These are phyloP conservation scores for Pichia terricola DNA, from an alignment of 1,139 yeast species.

Conservation along the genomic window DNA sequence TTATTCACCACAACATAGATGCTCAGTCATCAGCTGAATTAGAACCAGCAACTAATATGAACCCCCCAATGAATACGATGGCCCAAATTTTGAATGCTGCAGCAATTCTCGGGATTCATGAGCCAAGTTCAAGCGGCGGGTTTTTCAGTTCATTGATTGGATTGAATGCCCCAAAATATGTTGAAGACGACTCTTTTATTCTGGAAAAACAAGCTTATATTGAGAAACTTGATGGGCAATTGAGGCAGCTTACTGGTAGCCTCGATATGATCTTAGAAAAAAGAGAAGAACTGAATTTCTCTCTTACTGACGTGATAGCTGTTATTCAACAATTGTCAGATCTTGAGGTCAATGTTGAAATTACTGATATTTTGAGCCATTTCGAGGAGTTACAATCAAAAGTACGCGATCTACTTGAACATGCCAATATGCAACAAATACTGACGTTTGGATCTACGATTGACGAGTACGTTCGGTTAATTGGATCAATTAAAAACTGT, in stretches of 20 bases:
- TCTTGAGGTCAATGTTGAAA: slow-evolving; percentile 63
- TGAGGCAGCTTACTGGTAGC: slow-evolving; percentile 60
- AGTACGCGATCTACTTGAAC: slow-evolving; percentile 64
- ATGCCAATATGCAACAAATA: slow-evolving; percentile 79
- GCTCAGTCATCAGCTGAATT: neutral
- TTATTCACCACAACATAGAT: slow-evolving; percentile 15
- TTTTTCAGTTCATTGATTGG: slow-evolving; percentile 58
- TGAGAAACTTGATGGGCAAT: slow-evolving; percentile 64
- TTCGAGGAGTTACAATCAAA: slow-evolving; percentile 68
- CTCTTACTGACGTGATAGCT: slow-evolving; percentile 54
- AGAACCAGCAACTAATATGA: no score
- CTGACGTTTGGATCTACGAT: slow-evolving; percentile 78
- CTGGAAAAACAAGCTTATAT: slow-evolving; percentile 58
- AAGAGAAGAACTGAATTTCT: slow-evolving; percentile 60
- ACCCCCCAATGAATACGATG: slow-evolving; percentile 16
- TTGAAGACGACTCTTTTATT: slow-evolving; percentile 76
- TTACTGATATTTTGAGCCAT: slow-evolving; percentile 49
- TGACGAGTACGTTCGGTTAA: slow-evolving; percentile 76
- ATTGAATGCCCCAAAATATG: slow-evolving; percentile 44
- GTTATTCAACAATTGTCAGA: slow-evolving; percentile 52
- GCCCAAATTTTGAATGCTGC: slow-evolving; percentile 26
- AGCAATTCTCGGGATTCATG: slow-evolving; percentile 25
- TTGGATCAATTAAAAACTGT: slow-evolving; percentile 66
- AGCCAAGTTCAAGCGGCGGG: slow-evolving; percentile 32
- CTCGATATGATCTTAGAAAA: slow-evolving; percentile 69